A percentile compares a stretch with the other conserved stretches of the same genome.
phyloP scores from a whole-genome alignment of 1,284 basidiomycete genomes.

The Apiotrichum sp. region DNA sequence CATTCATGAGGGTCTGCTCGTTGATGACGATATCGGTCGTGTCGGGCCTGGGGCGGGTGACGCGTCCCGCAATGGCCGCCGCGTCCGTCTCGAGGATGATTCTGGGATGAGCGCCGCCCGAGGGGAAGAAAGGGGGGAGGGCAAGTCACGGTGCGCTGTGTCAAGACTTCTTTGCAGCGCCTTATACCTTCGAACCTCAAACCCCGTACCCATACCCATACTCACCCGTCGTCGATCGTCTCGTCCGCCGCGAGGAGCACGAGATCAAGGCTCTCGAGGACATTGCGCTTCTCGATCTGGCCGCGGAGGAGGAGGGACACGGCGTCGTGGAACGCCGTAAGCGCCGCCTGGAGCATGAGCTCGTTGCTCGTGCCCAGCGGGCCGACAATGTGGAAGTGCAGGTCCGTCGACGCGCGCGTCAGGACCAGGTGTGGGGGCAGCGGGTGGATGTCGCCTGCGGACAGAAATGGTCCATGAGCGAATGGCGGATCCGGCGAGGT shows the following conservation, averaged over 20 bases:
- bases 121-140: background rate
- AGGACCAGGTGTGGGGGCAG: slow-evolving; percentile 82
- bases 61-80: slow-evolving; percentile 87
- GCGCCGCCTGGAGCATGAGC: slow-evolving; percentile 83
- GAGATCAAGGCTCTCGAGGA: slow-evolving; percentile 91
- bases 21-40: slow-evolving; percentile 97
- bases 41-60: slow-evolving; percentile 87
- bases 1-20: slow-evolving; percentile 90
- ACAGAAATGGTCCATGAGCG: no score
- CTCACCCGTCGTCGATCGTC: slow-evolving; percentile 94
- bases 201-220: background rate
- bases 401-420: slow-evolving; percentile 89
- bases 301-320: slow-evolving; percentile 78
- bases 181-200: background rate
- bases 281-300: slow-evolving; percentile 89
- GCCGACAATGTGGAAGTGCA: slow-evolving; percentile 91
- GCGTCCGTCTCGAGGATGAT: slow-evolving; percentile 97
- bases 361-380: slow-evolving; percentile 82
- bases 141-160: background rate
- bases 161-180: no score
- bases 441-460: slow-evolving; percentile 84
- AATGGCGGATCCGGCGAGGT: no score
- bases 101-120: slow-evolving; percentile 49
- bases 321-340: slow-evolving; percentile 80
- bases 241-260: slow-evolving; percentile 92